Percentiles rank a stretch among this genome's conserved stretches.
Evolutionary conservation across 2,329 filamentous ascomycete genomes (phyloP).

Genomic region (Aureobasidium zeae): DNA sequence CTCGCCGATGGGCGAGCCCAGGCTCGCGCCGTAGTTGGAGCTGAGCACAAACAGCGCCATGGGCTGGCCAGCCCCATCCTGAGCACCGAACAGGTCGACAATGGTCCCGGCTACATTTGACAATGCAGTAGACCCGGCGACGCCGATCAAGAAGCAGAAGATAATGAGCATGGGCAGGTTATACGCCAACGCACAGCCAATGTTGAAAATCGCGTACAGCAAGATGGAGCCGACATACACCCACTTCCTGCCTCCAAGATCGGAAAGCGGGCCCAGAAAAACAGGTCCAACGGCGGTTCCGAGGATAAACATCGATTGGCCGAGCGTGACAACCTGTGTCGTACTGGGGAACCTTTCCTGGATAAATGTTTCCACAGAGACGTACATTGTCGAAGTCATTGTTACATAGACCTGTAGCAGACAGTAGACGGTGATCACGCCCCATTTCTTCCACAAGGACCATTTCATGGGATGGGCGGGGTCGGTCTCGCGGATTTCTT

Average conservation of each 20-base stretch:
- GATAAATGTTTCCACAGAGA: slow-evolving; percentile 5
- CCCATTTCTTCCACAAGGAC: slow-evolving; percentile 11
- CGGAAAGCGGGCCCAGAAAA: slow-evolving; percentile 12
- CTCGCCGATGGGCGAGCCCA: slow-evolving; percentile 26
- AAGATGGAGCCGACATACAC: slow-evolving; percentile 13
- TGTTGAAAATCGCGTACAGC: slow-evolving; percentile 9
- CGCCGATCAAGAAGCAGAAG: slow-evolving; percentile 16
- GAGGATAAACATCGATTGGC: slow-evolving; percentile 14
- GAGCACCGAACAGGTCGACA: slow-evolving; percentile 13
- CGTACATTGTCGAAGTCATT: slow-evolving; percentile 13
- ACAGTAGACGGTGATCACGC: slow-evolving; percentile 12
- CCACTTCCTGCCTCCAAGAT: slow-evolving; percentile 14
- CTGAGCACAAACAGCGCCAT: slow-evolving; percentile 29
- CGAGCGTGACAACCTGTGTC: slow-evolving; percentile 11
- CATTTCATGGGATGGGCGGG: slow-evolving; percentile 10
- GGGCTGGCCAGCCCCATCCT: slow-evolving; percentile 20
- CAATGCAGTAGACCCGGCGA: slow-evolving; percentile 16
- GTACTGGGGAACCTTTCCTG: slow-evolving; percentile 5
- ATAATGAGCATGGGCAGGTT: slow-evolving; percentile 18
- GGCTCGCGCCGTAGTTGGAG: slow-evolving; percentile 26
- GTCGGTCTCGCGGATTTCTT: slow-evolving; percentile 2
- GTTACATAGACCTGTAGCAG: slow-evolving; percentile 9
- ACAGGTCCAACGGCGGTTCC: slow-evolving; percentile 15
- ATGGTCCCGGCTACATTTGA: slow-evolving; percentile 18
- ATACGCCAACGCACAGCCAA: slow-evolving; percentile 13